A percentile compares a stretch with the other conserved stretches of the same genome.
phyloP scores from a whole-genome alignment of 2,329 filamentous ascomycete species.

The Colletotrichum orbiculare region DNA sequence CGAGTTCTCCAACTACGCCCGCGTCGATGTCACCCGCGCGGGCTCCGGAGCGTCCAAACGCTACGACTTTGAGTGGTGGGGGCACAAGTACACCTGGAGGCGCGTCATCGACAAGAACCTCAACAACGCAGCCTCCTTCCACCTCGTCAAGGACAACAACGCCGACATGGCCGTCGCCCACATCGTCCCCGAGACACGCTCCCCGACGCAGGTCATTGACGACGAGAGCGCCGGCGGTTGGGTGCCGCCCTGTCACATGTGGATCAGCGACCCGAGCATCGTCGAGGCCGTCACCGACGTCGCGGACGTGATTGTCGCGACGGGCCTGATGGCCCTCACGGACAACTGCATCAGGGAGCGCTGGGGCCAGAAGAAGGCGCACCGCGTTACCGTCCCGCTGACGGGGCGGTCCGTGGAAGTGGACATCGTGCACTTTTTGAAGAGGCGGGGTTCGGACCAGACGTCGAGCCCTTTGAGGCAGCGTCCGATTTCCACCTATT shows the following conservation, averaged over 20 bases:
- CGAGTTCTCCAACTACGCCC: conserved; percentile 97
- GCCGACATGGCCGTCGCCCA: conserved; percentile 73
- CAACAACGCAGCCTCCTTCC: conserved; percentile 75
- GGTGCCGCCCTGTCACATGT: conserved; percentile 91
- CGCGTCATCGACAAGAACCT: conserved; percentile 77
- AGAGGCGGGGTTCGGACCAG: conserved; percentile 54
- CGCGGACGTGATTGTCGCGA: conserved; percentile 88
- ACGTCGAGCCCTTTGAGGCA: conserved; percentile 51
- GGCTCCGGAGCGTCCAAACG: conserved; percentile 75
- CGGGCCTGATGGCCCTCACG: conserved; percentile 87
- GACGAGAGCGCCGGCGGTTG: conserved; percentile 86
- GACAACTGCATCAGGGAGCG: conserved; percentile 90
- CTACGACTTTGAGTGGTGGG: conserved; percentile 97
- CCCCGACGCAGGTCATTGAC: conserved; percentile 74
- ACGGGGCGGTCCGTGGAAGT: conserved; percentile 45
- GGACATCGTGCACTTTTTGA: conserved; percentile 53
- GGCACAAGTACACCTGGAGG: conserved; percentile 85
- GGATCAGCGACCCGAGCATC: conserved; percentile 81
- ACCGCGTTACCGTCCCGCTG: conserved; percentile 50
- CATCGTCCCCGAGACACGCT: conserved; percentile 83
- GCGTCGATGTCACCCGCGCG: conserved; percentile 81
- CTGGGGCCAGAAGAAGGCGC: conserved; percentile 68
- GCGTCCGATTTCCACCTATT: conserved; percentile 51
- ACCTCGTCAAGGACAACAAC: conserved; percentile 76
- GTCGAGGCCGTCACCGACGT: conserved; percentile 80